These are phyloP conservation scores for Dissophora globulifera DNA, from an alignment of 192 early-diverging fungal species.

Conservation along the genomic window DNA sequence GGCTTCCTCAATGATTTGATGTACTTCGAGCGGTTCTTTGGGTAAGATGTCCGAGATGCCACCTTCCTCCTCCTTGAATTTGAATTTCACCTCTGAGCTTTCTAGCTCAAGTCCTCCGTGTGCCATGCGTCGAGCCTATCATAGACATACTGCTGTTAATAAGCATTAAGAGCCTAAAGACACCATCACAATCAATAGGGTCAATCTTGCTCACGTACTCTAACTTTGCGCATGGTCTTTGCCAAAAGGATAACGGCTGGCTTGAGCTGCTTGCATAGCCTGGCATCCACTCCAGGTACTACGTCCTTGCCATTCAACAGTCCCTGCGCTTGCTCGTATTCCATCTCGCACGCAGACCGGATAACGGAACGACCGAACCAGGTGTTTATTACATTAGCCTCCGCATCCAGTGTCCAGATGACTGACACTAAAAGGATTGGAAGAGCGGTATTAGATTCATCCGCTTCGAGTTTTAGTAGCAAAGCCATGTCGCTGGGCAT, in stretches of 20 bases:
- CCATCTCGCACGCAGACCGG: conserved; percentile 79
- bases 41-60: conserved; percentile 73
- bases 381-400: conserved; percentile 58
- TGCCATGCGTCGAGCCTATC: conserved; percentile 60
- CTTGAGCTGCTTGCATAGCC: conserved; percentile 51
- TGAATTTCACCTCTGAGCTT: conserved; percentile 80
- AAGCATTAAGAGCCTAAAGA: no score
- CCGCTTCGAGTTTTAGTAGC: no score
- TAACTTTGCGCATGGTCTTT: conserved; percentile 62
- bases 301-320: conserved; percentile 67
- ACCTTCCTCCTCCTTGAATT: conserved; percentile 64
- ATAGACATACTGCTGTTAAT: neutral
- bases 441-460: no score
- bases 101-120: conserved; percentile 78
- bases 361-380: conserved; percentile 83
- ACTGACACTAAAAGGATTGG: conserved; percentile 63
- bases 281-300: conserved; percentile 56
- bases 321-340: conserved; percentile 80
- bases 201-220: no score
- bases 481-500: no score
- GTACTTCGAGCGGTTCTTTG: conserved; percentile 73
- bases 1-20: conserved; percentile 81
- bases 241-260: conserved; percentile 59
- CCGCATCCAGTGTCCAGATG: conserved; percentile 71
- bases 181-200: no score